Base-by-base conservation (phyloP, 306 rosid genomes). In the Cicer pinnatifidum region DNA sequence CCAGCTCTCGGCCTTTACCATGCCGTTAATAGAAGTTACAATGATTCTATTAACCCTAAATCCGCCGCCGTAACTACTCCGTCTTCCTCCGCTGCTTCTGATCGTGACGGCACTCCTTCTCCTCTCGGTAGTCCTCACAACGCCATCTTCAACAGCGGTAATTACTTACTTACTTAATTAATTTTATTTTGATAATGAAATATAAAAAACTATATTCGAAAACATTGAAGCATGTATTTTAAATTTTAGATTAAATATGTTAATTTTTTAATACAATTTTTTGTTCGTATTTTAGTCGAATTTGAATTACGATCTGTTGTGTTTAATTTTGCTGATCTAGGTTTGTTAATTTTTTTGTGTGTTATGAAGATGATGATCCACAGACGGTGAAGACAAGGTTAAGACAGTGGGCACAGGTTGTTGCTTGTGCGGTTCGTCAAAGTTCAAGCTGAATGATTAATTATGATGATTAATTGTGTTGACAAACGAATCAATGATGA, bases 351-450 rank as follows among this genome's bases (percentile, higher is more conserved):
- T 9, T 37, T 5, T 3, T 6, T 67, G 5, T 41, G 3, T 44
- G 58, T 33, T 45, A 48, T 81, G 80, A 77, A 94, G 99, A 86
- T 3, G 97, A 94, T 76, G 85, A 88, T 79, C 90, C 96, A 1
- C 89, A 91, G 81, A 85, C 80, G 83, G 88, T 91, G 85, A 94
- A 94, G 88, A 78, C 89, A 16, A 86, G 92, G 87, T 73, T 94
- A 76, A 88, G 75, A 84, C 96, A 90, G 77, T 94, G 99, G 99
- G 99, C 99, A 1, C 96, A 94, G 88, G 96, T 94, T 50, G 97
- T 94, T 74, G 97, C 93, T 73, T 94, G 99, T 83, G 69, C 99
- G 50, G 97, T 94, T 83, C 82, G 91, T 69, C 97, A 91, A 71
- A 73, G 69, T 76, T 75, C 85, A 38, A 1, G 73, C 64, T 82